phyloP scores from a whole-genome alignment of 2,329 filamentous ascomycete species.

The Pseudogymnoascus sp. region DNA sequence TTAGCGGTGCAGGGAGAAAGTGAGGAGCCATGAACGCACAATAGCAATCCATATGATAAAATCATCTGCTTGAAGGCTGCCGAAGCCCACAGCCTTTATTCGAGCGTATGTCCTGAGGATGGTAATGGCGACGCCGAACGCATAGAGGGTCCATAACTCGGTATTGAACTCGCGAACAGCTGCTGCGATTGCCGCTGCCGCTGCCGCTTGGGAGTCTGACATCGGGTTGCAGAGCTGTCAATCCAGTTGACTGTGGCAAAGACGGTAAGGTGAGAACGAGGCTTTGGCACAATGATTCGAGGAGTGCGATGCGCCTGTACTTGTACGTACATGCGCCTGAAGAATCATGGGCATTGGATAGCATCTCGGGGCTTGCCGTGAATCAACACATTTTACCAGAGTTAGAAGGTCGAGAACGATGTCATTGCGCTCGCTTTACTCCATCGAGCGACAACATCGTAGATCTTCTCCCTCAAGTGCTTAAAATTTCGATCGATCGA shows the following conservation, averaged over 20 bases:
- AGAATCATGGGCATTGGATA: not conserved
- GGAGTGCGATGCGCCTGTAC: not conserved
- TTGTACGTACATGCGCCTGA: not conserved
- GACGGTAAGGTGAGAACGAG: not conserved
- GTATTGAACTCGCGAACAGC: conserved; percentile 29
- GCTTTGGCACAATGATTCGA: not conserved
- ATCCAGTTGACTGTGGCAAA: not conserved
- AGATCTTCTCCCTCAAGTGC: not conserved
- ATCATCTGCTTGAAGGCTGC: conserved; percentile 48
- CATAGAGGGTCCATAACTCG: conserved; percentile 44
- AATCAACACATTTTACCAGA: not conserved
- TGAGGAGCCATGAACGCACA: conserved; percentile 30
- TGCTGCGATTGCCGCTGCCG: conserved; percentile 12
- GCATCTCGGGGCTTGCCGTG: not conserved
- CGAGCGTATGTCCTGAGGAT: conserved; percentile 42
- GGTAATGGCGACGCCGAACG: conserved; percentile 42
- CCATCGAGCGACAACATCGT: not conserved
- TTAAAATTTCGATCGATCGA: not conserved
- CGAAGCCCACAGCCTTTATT: conserved; percentile 38
- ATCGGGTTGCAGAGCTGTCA: not conserved
- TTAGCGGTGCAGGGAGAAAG: conserved; percentile 3
- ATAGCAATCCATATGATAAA: conserved; percentile 49
- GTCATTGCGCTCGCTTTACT: not conserved
- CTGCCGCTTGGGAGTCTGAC: conserved; percentile 14
- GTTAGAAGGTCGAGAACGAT: not conserved